Percentiles rank a stretch among this genome's conserved stretches.
Evolutionary conservation across 352 stramenopile species (phyloP).

Genomic region (Pythium oligandrum): DNA sequence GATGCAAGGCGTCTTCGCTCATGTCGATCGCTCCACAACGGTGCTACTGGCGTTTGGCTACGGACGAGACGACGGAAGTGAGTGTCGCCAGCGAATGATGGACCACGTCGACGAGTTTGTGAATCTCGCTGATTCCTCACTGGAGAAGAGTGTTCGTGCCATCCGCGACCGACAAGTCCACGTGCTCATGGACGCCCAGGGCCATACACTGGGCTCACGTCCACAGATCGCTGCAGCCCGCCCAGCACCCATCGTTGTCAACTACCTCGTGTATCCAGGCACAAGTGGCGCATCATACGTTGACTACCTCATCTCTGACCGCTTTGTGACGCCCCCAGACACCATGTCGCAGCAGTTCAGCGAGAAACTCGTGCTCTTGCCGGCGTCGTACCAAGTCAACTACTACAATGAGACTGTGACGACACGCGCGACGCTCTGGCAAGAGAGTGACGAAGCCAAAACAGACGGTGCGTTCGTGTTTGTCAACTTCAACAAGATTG

Average conservation of each 20-base stretch:
- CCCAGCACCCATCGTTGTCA: constrained; percentile 64
- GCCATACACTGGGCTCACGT: constrained; percentile 53
- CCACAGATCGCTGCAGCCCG: constrained; percentile 43
- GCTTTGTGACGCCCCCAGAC: constrained; percentile 37
- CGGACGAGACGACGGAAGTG: constrained; percentile 57
- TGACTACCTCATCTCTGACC: constrained; percentile 73
- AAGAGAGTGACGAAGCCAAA: background rate
- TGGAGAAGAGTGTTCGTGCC: constrained; percentile 27
- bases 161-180: constrained; percentile 37
- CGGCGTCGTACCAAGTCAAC: constrained; percentile 81
- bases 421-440: background rate
- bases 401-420: constrained; percentile 32
- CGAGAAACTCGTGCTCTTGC: constrained; percentile 71
- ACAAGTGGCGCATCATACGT: constrained; percentile 70
- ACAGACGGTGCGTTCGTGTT: constrained; percentile 34
- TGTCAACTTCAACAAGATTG: constrained; percentile 89
- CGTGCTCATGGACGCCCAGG: constrained; percentile 82
- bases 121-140: constrained; percentile 35
- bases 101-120: constrained; percentile 46
- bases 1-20: constrained; percentile 66
- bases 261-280: constrained; percentile 81
- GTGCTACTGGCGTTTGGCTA: constrained; percentile 50
- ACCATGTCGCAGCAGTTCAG: constrained; percentile 39
- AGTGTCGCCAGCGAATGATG: constrained; percentile 26
- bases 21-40: constrained; percentile 19